A percentile compares a stretch with the other conserved stretches of the same genome.
These are phyloP conservation scores for Coemansia sp. DNA, from an alignment of 192 early-diverging fungal species.

Conservation along the genomic window DNA sequence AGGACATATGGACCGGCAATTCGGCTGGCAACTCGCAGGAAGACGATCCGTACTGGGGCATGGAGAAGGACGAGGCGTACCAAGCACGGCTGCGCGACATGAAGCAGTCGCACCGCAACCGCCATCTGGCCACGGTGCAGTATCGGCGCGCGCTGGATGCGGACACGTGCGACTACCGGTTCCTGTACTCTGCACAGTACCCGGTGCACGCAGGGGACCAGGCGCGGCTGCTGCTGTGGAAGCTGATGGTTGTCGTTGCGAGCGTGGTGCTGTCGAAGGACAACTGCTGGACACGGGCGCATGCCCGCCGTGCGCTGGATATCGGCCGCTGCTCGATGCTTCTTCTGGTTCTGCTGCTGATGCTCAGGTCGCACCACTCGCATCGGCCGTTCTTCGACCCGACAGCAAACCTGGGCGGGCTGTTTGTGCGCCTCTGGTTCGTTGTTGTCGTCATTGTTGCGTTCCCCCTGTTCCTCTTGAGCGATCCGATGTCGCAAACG, in stretches of 20 bases:
- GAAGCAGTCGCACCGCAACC: constrained; percentile 45
- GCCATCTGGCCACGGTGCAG: constrained; percentile 58
- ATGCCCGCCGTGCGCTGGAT: constrained; percentile 53
- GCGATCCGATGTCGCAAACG: constrained; percentile 46
- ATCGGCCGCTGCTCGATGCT: constrained; percentile 51
- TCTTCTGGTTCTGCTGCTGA: constrained; percentile 52
- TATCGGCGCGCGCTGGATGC: constrained; percentile 57
- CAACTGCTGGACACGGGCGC: constrained; percentile 59
- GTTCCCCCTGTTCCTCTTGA: constrained; percentile 57
- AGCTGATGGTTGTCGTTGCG: constrained; percentile 54
- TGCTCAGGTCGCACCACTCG: constrained; percentile 59
- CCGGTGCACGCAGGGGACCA: constrained; percentile 56
- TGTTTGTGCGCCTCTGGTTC: constrained; percentile 50
- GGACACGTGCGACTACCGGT: constrained; percentile 61
- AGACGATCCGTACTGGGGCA: constrained; percentile 43
- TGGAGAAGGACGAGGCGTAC: constrained; percentile 52
- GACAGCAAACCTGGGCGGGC: constrained; percentile 57
- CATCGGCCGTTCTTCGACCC: constrained; percentile 62
- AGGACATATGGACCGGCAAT: constrained; percentile 26
- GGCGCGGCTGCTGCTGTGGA: constrained; percentile 59
- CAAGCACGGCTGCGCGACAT: constrained; percentile 50
- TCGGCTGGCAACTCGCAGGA: neutral
- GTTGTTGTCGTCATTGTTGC: constrained; percentile 54
- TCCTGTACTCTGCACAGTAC: constrained; percentile 59
- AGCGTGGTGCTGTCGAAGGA: constrained; percentile 59